phyloP scores from a whole-genome alignment of 495 filamentous ascomycete species.

The Evernia prunastri region DNA sequence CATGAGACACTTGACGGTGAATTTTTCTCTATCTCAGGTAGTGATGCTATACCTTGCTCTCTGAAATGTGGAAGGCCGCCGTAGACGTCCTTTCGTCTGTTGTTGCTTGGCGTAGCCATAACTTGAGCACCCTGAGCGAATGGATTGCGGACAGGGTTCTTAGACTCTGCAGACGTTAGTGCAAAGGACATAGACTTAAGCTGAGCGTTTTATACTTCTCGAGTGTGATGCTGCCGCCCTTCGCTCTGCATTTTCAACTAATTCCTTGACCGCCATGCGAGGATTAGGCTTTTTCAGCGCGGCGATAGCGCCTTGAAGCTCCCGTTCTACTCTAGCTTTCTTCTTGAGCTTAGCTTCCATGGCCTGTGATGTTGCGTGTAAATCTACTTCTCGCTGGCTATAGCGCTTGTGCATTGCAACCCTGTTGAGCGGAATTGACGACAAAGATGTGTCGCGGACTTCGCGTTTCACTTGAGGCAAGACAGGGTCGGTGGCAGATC shows the following conservation, averaged over 20 bases:
- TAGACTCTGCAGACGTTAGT: constrained; percentile 38
- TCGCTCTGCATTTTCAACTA: constrained; percentile 27
- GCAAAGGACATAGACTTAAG: background rate
- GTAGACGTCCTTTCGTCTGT: constrained; percentile 44
- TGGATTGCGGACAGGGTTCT: constrained; percentile 59
- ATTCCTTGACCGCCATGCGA: constrained; percentile 50
- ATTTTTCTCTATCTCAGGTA: constrained; percentile 24
- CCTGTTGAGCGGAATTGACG: constrained; percentile 44
- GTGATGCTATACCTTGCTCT: constrained; percentile 17
- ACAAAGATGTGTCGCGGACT: constrained; percentile 52
- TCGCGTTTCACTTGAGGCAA: constrained; percentile 58
- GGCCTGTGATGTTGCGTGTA: constrained; percentile 49
- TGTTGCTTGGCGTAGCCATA: constrained; percentile 67
- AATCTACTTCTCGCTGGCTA: constrained; percentile 62
- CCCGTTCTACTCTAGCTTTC: constrained; percentile 57
- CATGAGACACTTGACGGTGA: constrained; percentile 28
- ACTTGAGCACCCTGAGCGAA: constrained; percentile 57
- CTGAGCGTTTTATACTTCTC: constrained; percentile 17
- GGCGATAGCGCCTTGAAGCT: constrained; percentile 76
- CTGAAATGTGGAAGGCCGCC: constrained; percentile 20
- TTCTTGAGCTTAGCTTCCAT: constrained; percentile 63
- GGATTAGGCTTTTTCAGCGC: constrained; percentile 84
- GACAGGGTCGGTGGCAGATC: constrained; percentile 60
- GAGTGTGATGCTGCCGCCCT: constrained; percentile 20
- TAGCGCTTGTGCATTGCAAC: constrained; percentile 54